Percentiles rank a stretch among this genome's conserved stretches.
These are phyloP conservation scores for Pleurozium schreberi DNA, from an alignment of 225 moss, liverwort and hornwort species.

Conservation along the genomic window DNA sequence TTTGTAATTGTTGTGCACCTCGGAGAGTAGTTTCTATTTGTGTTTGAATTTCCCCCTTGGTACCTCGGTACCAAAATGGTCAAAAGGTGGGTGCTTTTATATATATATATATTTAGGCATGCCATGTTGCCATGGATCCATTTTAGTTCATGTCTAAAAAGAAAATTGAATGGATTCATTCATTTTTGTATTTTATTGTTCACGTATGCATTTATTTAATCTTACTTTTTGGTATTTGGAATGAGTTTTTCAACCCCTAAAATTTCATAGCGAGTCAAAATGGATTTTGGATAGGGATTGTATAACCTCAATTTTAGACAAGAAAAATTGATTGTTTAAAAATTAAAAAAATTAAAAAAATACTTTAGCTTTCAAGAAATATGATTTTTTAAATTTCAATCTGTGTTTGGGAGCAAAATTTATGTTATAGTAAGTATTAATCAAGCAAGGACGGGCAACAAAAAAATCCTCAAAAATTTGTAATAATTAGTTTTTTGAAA, in stretches of 20 bases:
- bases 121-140: too few species aligned
- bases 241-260: too few species aligned
- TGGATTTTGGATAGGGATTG: accelerated
- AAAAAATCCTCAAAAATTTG: background rate
- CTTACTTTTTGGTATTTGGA: too few species aligned
- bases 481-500: background rate
- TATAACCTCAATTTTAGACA: too few species aligned
- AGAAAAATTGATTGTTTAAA: background rate
- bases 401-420: accelerated
- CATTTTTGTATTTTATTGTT: background rate
- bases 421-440: background rate
- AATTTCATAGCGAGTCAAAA: accelerated
- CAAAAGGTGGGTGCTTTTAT: background rate
- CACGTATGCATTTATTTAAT: background rate
- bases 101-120: background rate
- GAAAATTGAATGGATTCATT: background rate
- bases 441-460: accelerated
- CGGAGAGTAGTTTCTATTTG: background rate
- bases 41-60: background rate
- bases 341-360: background rate
- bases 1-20: background rate
- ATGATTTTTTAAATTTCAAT: background rate
- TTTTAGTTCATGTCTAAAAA: too few species aligned
- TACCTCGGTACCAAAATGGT: background rate
- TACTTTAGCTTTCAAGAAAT: accelerated